Conservation (phyloP, 805 yeast species). For the Teunomyces funiuensis region DNA sequence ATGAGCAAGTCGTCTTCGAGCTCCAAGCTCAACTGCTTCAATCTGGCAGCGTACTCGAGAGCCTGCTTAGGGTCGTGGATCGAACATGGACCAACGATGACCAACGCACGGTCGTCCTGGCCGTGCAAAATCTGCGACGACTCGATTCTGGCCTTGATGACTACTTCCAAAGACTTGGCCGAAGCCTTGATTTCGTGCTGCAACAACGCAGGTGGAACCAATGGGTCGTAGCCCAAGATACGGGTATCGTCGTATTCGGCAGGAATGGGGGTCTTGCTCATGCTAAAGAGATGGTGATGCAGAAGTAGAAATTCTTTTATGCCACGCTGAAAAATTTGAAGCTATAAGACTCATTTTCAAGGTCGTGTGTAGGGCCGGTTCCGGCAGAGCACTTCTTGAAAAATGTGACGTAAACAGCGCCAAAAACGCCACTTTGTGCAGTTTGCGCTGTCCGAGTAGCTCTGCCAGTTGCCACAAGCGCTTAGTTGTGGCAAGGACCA, state of each 20-base stretch:
- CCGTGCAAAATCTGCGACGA: conserved; percentile 73
- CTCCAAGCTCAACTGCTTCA: conserved; percentile 67
- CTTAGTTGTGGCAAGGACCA: too few relatives aligned
- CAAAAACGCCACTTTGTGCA: too few relatives aligned
- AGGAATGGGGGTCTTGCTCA: conserved; percentile 29
- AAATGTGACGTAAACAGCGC: too few relatives aligned
- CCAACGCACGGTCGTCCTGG: conserved; percentile 77
- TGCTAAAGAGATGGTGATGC: neutral
- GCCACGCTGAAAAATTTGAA: neutral
- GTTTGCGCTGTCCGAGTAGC: too few relatives aligned
- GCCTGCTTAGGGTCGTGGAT: conserved; percentile 91
- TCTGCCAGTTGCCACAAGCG: too few relatives aligned
- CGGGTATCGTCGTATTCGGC: conserved; percentile 75
- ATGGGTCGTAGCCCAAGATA: conserved; percentile 89
- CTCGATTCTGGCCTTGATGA: conserved; percentile 74
- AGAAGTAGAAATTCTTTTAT: conserved; percentile 1
- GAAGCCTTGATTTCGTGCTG: conserved; percentile 80
- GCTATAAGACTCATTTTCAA: neutral
- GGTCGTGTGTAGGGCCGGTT: too few relatives aligned
- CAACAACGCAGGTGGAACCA: conserved; percentile 87
- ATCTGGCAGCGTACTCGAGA: conserved; percentile 75
- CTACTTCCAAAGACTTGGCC: conserved; percentile 55
- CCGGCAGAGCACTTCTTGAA: too few relatives aligned
- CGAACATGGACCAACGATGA: conserved; percentile 96
- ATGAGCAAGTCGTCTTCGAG: conserved; percentile 74